Evolutionary conservation across 306 rosid genomes (phyloP).

Genomic region (Lathyrus aphaca): DNA sequence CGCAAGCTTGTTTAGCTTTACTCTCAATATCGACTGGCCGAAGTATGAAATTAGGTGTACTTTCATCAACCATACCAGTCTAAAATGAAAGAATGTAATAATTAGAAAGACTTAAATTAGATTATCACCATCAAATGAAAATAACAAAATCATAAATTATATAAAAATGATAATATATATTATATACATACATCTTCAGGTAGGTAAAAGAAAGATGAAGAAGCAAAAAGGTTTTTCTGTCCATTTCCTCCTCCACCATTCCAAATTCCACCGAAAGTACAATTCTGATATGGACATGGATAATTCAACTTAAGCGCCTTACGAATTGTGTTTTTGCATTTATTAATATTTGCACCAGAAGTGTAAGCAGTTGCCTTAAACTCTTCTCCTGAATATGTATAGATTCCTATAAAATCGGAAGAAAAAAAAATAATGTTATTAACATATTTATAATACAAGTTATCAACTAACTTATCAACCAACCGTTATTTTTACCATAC

Average conservation of each 20-base stretch:
- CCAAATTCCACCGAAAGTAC: constrained; percentile 88
- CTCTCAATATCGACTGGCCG: constrained; percentile 50
- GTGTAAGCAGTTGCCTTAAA: constrained; percentile 50
- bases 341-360: constrained; percentile 56
- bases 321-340: constrained; percentile 55
- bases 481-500: no score
- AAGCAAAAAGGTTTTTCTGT: constrained; percentile 57
- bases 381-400: constrained; percentile 54
- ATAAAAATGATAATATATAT: background rate
- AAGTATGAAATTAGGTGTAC: constrained; percentile 42
- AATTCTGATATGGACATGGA: constrained; percentile 59
- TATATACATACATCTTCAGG: constrained; percentile 58
- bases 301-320: constrained; percentile 63
- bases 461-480: no score
- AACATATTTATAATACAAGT: background rate
- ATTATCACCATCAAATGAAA: background rate
- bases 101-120: background rate
- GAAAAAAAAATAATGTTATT: background rate
- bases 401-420: constrained; percentile 17
- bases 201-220: constrained; percentile 79
- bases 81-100: constrained; percentile 26
- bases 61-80: constrained; percentile 65
- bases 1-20: constrained; percentile 73
- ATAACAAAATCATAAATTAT: background rate
- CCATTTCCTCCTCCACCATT: constrained; percentile 87